A percentile compares a stretch with the other conserved stretches of the same genome.
These are phyloP conservation scores for Colletotrichum truncatum DNA, from an alignment of 2,329 filamentous ascomycete species.

Conservation along the genomic window DNA sequence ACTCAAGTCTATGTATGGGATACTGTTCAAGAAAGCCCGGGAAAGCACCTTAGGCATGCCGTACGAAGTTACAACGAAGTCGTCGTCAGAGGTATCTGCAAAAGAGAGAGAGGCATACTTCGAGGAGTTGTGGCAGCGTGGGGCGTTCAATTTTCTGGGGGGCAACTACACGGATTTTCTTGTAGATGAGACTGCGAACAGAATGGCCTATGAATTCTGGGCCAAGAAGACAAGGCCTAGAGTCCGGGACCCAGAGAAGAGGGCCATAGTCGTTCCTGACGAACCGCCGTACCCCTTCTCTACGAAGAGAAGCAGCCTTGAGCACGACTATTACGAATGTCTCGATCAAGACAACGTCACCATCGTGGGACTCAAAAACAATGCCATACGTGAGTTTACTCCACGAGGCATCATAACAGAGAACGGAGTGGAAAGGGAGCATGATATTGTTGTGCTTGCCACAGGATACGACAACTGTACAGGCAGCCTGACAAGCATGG, in stretches of 20 bases:
- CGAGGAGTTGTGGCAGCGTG: constrained; percentile 53
- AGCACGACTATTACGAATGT: constrained; percentile 59
- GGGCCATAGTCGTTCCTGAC: constrained; percentile 55
- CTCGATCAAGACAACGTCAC: constrained; percentile 55
- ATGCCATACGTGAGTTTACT: constrained; percentile 50
- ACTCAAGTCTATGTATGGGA: constrained; percentile 43
- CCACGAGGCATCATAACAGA: constrained; percentile 47
- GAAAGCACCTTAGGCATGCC: constrained; percentile 60
- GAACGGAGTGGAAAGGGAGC: constrained; percentile 45
- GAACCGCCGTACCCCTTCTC: constrained; percentile 55
- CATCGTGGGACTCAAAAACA: constrained; percentile 52
- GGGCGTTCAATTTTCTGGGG: constrained; percentile 57
- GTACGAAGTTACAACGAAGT: constrained; percentile 55
- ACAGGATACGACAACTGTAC: constrained; percentile 46
- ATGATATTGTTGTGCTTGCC: constrained; percentile 46
- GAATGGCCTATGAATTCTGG: constrained; percentile 58
- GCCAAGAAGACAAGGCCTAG: constrained; percentile 51
- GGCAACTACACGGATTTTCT: constrained; percentile 56
- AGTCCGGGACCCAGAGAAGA: constrained; percentile 52
- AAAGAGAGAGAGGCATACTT: constrained; percentile 54
- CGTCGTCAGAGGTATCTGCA: constrained; percentile 47
- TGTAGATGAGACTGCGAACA: constrained; percentile 51
- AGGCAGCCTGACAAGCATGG: constrained; percentile 41
- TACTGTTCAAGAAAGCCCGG: constrained; percentile 53
- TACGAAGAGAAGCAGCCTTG: constrained; percentile 55